Base-by-base conservation (phyloP, 495 filamentous ascomycete genomes). In the Penicillium atrosanguineum region DNA sequence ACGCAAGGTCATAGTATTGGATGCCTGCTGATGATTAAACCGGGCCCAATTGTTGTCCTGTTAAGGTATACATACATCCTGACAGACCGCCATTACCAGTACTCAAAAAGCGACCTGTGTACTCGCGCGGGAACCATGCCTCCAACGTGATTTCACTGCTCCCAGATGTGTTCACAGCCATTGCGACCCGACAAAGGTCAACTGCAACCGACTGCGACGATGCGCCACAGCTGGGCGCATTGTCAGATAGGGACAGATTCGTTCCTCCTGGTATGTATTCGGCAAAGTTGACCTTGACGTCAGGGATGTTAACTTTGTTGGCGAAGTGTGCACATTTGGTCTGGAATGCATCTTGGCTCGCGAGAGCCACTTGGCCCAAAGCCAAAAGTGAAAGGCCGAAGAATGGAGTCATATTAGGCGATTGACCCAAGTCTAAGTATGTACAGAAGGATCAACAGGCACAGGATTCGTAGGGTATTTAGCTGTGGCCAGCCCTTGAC, bases 1-100 rank as follows among this genome's bases (percentile, higher is more conserved):
- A 73, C 7, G 62, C 65, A n/a, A 73, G 48, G 49, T 70, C 69
- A 23, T 60, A 50, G 43, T 72, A 74, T 44, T 69, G 57, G 39
- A 73, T 69, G 44, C 69, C 69, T 70, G 48, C 0, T 4, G 6
- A 6, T 14, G 1, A 1, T 60, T 19, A 60, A 41, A 26, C 43
- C 0, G 1, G 19, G 23, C 1, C 0, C 11, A 7, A 6, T 1
- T 3, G 18, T 4, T 11, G 4, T 34, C 23, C 1, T 18, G 5
- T 14, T 1, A 6, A 38, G 42, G 3, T 8, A 39, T 0, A 61
- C 75, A 63, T 71, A 72, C 82, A 83, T 9, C 82, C 81, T 49
- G 72, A 74, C 25, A 81, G 69, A 21, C 81, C 82, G 6, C 80
- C 80, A 55, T 83, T 83, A 3, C 82, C 82, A 0, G 81, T 84